These are phyloP conservation scores for Diplocarpon rosae DNA, from an alignment of 2,329 filamentous ascomycete genomes.

Conservation along the genomic window DNA sequence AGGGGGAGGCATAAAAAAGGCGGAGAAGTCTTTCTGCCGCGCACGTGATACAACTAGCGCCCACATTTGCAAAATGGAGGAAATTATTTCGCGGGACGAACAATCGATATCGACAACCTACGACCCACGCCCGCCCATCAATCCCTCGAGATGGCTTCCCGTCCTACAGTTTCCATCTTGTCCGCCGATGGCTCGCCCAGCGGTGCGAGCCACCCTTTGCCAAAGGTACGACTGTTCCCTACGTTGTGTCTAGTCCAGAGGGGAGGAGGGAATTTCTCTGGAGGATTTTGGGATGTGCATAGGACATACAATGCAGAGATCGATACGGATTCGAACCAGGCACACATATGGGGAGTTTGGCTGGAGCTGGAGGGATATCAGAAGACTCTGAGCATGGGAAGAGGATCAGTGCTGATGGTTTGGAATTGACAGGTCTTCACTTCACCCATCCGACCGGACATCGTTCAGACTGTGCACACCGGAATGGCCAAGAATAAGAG, in stretches of 20 bases:
- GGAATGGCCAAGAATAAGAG: constrained; percentile 99
- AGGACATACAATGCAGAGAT: neutral
- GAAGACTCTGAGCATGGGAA: neutral
- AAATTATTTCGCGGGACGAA: too few relatives aligned
- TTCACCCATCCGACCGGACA: constrained; percentile 95
- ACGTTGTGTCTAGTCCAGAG: neutral
- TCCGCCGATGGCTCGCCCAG: constrained; percentile 89
- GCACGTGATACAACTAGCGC: too few relatives aligned
- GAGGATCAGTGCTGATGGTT: constrained; percentile 15
- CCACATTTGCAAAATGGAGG: too few relatives aligned
- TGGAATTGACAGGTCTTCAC: constrained; percentile 60
- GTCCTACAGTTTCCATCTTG: constrained; percentile 96
- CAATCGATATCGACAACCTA: constrained; percentile 3
- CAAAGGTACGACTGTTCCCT: constrained; percentile 39
- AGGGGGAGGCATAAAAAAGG: too few relatives aligned
- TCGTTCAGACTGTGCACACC: constrained; percentile 92
- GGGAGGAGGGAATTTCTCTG: neutral
- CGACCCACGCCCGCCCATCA: constrained; percentile 19
- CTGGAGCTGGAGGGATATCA: neutral
- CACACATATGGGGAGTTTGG: neutral
- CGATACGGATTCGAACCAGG: neutral
- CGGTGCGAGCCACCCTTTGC: constrained; percentile 82
- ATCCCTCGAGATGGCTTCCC: constrained; percentile 61
- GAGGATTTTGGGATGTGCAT: neutral
- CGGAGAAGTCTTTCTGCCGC: too few relatives aligned